A percentile compares a stretch with the other conserved stretches of the same genome.
phyloP scores from a whole-genome alignment of 2,329 filamentous ascomycete species.

The Lachnum nothofagi region DNA sequence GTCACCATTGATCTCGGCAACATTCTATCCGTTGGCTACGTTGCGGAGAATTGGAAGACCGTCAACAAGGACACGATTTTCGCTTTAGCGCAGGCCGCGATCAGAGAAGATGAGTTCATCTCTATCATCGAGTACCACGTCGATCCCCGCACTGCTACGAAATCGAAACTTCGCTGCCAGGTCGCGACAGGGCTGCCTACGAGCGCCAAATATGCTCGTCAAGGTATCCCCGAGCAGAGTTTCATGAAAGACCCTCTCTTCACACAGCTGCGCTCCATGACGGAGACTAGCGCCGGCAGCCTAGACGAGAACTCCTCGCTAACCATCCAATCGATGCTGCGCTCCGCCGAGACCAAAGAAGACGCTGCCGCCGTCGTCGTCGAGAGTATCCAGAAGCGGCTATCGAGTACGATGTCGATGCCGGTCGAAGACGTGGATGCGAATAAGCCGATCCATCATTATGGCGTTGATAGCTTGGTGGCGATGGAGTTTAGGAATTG shows the following conservation, averaged over 20 bases:
- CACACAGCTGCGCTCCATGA: neutral
- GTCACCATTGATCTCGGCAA: constrained; percentile 19
- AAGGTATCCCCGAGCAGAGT: neutral
- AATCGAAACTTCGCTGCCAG: neutral
- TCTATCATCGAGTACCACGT: constrained; percentile 4
- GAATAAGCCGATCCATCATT: constrained; percentile 27
- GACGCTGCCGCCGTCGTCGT: constrained; percentile 31
- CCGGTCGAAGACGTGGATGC: constrained; percentile 43
- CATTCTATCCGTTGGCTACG: constrained; percentile 24
- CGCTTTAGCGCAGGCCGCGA: constrained; percentile 4
- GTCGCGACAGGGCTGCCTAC: neutral
- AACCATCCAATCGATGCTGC: neutral
- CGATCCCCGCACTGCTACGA: neutral
- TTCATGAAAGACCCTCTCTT: neutral
- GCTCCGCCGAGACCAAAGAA: constrained; percentile 5
- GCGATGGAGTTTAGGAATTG: constrained; percentile 36
- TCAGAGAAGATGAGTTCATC: constrained; percentile 15
- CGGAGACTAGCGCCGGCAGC: neutral
- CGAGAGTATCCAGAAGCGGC: constrained; percentile 39
- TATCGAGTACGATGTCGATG: constrained; percentile 44
- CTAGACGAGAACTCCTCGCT: neutral
- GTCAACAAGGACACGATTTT: neutral
- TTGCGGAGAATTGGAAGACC: constrained; percentile 29
- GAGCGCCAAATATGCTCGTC: neutral
- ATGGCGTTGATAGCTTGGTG: constrained; percentile 31